Evolutionary conservation across 2,329 filamentous ascomycete genomes (phyloP), one percentile per base, ranked within the genome.

Genomic region (Westerdykella aurantiaca): DNA sequence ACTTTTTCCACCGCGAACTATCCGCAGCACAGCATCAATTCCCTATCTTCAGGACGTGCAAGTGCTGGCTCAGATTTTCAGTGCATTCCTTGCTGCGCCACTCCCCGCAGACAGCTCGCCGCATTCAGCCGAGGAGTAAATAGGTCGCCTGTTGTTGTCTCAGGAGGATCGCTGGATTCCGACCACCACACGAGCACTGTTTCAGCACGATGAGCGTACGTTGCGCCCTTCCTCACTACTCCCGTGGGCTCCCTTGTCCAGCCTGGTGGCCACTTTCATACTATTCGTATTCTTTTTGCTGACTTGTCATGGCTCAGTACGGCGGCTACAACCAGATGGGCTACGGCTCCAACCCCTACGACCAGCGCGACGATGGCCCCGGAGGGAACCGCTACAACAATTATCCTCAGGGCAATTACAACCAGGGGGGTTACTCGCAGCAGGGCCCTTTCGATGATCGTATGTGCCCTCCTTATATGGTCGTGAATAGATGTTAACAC

Each of bases 351-450:
- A 72, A 74, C 55, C 67, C 66, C 37, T 72, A 72, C 53, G 67
- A 66, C 51, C 61, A 70, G 50, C 63, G 66, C 49, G 61, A 63
- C 48, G 52, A 60, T 41, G 55, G 46, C 44, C 42, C 41, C 31
- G 70, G 72, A 58, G 43, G 34, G 22, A 74, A 72, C 60, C 72
- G 76, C 50, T 78, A 74, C 61, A 77, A 79, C 62, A 77, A 77
- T 39, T 80, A 79, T 57, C 63, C 64, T 43, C 61, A 69, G 55
- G 61, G 67, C 47, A 58, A 52, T 47, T 64, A 67, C 38, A 74
- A 72, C 60, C 72, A 76, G 50, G 78, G 74, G 60, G 77, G 79
- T 61, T 77, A 77, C 40, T 80, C 78, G 56, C 63, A 64, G 42
- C 61, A 69, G 55, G 61, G 67, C 47, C 58, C 52, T 46, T 64